Conservation (phyloP, 306 rosid genomes). For the Cicer judaicum region DNA sequence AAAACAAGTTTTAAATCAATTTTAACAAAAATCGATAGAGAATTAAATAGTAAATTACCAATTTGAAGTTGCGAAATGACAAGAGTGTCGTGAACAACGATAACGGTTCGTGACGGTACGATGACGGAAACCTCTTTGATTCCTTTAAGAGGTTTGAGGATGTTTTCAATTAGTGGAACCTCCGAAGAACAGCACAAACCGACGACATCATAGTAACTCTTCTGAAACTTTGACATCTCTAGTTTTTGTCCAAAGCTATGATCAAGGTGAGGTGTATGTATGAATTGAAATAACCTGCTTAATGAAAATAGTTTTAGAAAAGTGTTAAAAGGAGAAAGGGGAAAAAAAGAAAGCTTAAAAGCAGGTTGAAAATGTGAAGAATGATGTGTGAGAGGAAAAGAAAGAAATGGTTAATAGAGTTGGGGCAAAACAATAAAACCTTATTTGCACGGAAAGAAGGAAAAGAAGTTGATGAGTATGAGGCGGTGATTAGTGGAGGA, state of each 20-base stretch:
- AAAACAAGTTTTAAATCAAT: too few species aligned
- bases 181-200: slow-evolving; percentile 93
- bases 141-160: slow-evolving; percentile 69
- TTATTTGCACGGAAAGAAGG: too few species aligned
- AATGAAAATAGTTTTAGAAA: too few species aligned
- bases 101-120: slow-evolving; percentile 79
- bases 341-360: too few species aligned
- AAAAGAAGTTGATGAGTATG: neutral
- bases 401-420: neutral
- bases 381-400: too few species aligned
- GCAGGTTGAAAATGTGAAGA: too few species aligned
- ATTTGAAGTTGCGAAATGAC: slow-evolving; percentile 82
- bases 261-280: too few species aligned
- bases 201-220: slow-evolving; percentile 84
- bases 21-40: too few species aligned
- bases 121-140: slow-evolving; percentile 74
- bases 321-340: too few species aligned
- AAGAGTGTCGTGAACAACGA: slow-evolving; percentile 74
- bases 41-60: slow-evolving; percentile 49
- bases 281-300: too few species aligned
- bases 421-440: too few species aligned
- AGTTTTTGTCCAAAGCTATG: neutral
- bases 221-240: slow-evolving; percentile 47
- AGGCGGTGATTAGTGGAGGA: neutral
- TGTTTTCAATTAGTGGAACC: slow-evolving; percentile 71